Evolutionary conservation across 2,329 filamentous ascomycete species (phyloP), one percentile per base, ranked within the genome.

Genomic region (Cercospora sp.): DNA sequence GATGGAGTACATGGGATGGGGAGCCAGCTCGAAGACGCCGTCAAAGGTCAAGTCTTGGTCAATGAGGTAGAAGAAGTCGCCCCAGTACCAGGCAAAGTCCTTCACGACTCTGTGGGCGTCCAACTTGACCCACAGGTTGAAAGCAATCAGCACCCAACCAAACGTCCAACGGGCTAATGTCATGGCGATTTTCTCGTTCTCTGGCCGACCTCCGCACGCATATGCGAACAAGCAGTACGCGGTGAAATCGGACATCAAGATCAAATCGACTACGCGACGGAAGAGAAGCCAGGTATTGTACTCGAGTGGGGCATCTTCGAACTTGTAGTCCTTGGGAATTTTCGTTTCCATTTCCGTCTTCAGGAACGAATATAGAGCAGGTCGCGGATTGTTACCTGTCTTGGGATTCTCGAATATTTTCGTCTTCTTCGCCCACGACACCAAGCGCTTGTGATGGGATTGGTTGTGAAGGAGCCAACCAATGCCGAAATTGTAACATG

Each of bases 41-140:
- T 99, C 95, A 80, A 99, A 99, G 61, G 94, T 98, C 79, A 99
- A 85, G 78, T 97, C 93, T 82, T 98, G 94, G 81, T 99, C 95
- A 79, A 99, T 92, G 77, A 99, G 89, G 81, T 93, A 99, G 85
- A 98, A 99, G 82, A 98, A 98, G 81, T 99, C 95, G 70, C 95
- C 95, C 95, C 95, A 99, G 82, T 98, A 99, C 95, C 95, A 99
- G 30, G 95, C 95, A 82, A 94, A 99, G 81, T 99, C 95, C 81
- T 98, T 98, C 78, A 99, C 95, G 61, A 99, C 95, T 69, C 95
- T 88, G 80, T 99, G 95, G 21, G 95, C 95, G 81, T 99, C 95
- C 70, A 99, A 86, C 82, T 99, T 99, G 71, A 99, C 95, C 94
- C 95, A 98, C 24, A 98, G 86, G 80, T 98, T 99, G 86, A 99